Conservation (phyloP, 2,329 filamentous ascomycete species). For the Alternaria metachromatica region DNA sequence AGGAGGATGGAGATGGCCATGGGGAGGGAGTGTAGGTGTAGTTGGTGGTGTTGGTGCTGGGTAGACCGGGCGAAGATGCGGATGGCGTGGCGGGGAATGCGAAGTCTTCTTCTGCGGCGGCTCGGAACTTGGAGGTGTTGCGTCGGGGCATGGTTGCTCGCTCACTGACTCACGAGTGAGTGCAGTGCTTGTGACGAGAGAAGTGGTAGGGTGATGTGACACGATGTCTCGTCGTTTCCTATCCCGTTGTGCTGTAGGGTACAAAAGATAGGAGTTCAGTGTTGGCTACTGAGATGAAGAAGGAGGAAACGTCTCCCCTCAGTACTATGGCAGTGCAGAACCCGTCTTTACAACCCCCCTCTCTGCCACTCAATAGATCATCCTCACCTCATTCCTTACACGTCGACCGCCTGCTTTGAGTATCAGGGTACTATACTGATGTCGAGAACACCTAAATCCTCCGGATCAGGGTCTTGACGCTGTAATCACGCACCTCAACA, state of each 20-base stretch:
- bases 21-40: not conserved
- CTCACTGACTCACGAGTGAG: not conserved
- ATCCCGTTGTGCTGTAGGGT: not conserved
- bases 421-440: not conserved
- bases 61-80: not conserved
- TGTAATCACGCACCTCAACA: not conserved
- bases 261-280: too few species aligned
- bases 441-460: not conserved
- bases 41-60: not conserved
- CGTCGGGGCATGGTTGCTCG: not conserved
- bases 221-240: not conserved
- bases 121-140: not conserved
- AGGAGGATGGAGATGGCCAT: not conserved
- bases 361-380: not conserved
- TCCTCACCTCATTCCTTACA: not conserved
- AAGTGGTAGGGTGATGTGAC: not conserved
- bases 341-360: not conserved
- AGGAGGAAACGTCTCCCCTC: not conserved
- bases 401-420: not conserved
- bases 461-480: not conserved
- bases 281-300: not conserved
- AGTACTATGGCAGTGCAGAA: rapidly evolving
- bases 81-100: not conserved
- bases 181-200: not conserved
- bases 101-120: not conserved